Percentiles rank a stretch among this genome's conserved stretches.
phyloP scores from a whole-genome alignment of 371 early-diverging fungal species.

The Rhizopus arrhizus region DNA sequence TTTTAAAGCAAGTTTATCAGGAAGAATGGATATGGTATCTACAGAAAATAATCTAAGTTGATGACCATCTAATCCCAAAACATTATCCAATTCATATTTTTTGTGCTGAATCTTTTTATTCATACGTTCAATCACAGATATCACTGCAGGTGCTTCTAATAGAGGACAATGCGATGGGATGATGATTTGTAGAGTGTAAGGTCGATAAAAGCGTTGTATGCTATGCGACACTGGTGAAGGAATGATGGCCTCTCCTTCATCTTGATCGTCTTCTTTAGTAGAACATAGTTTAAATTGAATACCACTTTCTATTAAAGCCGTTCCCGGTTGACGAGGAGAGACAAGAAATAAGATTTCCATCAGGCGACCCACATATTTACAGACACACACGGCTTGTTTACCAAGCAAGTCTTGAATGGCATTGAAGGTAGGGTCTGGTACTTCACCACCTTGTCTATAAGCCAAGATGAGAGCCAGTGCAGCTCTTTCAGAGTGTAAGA shows the following conservation, averaged over 20 bases:
- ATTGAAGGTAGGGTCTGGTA: constrained; percentile 48
- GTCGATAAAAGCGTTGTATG: no score
- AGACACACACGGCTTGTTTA: constrained; percentile 41
- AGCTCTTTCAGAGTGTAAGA: constrained; percentile 62
- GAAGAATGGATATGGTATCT: neutral
- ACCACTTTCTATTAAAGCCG: constrained; percentile 38
- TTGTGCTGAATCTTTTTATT: constrained; percentile 30
- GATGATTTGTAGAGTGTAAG: constrained; percentile 9
- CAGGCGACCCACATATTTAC: constrained; percentile 47
- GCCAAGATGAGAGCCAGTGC: constrained; percentile 55
- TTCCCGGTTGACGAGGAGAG: constrained; percentile 44
- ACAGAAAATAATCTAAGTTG: constrained; percentile 26
- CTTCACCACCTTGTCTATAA: constrained; percentile 59
- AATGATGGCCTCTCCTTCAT: neutral
- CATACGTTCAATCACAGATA: constrained; percentile 37
- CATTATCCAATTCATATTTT: constrained; percentile 32
- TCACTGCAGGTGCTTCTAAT: constrained; percentile 31
- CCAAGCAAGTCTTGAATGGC: constrained; percentile 44
- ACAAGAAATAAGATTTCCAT: constrained; percentile 52
- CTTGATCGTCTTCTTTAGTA: constrained; percentile 3
- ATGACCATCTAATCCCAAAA: constrained; percentile 7
- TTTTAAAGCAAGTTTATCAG: no score
- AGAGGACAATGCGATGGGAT: constrained; percentile 19
- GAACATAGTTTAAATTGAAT: constrained; percentile 20
- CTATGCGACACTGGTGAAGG: constrained; percentile 20